Percentiles rank a stretch among this genome's conserved stretches.
Evolutionary conservation across 2,329 filamentous ascomycete genomes (phyloP).

Genomic region (Exutisphaerella laricina): DNA sequence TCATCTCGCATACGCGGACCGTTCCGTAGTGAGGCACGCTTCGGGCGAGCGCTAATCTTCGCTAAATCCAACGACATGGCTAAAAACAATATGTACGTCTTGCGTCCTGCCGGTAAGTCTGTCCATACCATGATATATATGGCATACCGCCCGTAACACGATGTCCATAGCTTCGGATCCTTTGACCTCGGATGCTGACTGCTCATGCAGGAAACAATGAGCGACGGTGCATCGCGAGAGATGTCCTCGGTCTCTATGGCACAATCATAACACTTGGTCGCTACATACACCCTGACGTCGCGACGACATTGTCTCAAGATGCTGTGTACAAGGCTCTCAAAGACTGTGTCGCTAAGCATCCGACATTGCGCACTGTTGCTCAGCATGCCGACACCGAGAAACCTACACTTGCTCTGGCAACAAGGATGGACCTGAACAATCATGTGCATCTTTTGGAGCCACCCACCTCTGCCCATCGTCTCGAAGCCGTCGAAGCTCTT

Average conservation of each 20-base stretch:
- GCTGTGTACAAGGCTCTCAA: constrained; percentile 33
- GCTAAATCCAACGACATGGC: background rate
- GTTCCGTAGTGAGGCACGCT: background rate
- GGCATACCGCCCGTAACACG: background rate
- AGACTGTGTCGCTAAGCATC: constrained; percentile 37
- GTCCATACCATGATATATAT: background rate
- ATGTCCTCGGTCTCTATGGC: constrained; percentile 40
- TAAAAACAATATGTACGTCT: constrained; percentile 7
- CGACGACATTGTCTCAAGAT: constrained; percentile 13
- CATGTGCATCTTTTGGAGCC: constrained; percentile 35
- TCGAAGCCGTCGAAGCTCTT: constrained; percentile 23
- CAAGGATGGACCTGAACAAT: constrained; percentile 35
- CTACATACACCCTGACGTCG: constrained; percentile 27
- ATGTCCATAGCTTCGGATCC: too few species aligned
- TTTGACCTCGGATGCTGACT: too few species aligned
- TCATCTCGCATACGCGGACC: background rate
- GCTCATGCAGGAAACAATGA: constrained; percentile 25
- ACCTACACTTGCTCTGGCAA: constrained; percentile 31
- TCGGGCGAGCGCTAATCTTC: background rate
- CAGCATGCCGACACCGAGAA: constrained; percentile 35
- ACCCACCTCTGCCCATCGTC: constrained; percentile 8
- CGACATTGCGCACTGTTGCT: constrained; percentile 37
- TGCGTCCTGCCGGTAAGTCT: constrained; percentile 13
- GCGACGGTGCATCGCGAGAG: constrained; percentile 38
- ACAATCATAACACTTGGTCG: constrained; percentile 36